Percentiles rank a stretch among this genome's conserved stretches.
Evolutionary conservation across 192 early-diverging fungal species (phyloP).

Genomic region (Rhizophagus prolifer): DNA sequence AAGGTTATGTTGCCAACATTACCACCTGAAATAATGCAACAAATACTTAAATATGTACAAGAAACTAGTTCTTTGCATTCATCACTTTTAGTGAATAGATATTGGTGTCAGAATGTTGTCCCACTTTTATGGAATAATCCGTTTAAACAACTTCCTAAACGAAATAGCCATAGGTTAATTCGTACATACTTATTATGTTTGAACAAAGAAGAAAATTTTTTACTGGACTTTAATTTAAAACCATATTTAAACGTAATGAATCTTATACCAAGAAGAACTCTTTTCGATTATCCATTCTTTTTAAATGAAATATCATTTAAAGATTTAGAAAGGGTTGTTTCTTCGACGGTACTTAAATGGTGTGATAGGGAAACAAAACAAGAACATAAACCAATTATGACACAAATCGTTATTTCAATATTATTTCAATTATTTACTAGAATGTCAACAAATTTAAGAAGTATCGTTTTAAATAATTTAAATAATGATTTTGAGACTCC

Average conservation of each 20-base stretch:
- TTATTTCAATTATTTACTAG: not conserved
- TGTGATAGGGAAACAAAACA: not conserved
- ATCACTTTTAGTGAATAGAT: not conserved
- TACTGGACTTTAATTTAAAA: not conserved
- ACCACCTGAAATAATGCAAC: not conserved
- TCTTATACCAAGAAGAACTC: not conserved
- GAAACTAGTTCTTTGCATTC: not conserved
- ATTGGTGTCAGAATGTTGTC: not conserved
- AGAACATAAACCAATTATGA: not conserved
- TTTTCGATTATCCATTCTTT: not conserved
- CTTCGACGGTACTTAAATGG: not conserved
- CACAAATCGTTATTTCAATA: not conserved
- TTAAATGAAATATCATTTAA: not conserved
- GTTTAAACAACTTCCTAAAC: not conserved
- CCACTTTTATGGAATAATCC: constrained; percentile 4
- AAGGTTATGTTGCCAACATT: not conserved
- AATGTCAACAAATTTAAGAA: not conserved
- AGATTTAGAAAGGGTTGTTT: not conserved
- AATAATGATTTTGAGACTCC: not conserved
- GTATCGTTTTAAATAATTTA: not conserved
- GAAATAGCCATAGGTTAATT: not conserved
- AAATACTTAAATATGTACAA: not conserved
- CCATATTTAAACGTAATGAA: not conserved
- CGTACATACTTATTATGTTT: not conserved
- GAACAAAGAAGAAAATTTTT: not conserved